A percentile compares a stretch with the other conserved stretches of the same genome.
phyloP scores from a whole-genome alignment of 2,329 filamentous ascomycete species.

The Monosporascus sp. region DNA sequence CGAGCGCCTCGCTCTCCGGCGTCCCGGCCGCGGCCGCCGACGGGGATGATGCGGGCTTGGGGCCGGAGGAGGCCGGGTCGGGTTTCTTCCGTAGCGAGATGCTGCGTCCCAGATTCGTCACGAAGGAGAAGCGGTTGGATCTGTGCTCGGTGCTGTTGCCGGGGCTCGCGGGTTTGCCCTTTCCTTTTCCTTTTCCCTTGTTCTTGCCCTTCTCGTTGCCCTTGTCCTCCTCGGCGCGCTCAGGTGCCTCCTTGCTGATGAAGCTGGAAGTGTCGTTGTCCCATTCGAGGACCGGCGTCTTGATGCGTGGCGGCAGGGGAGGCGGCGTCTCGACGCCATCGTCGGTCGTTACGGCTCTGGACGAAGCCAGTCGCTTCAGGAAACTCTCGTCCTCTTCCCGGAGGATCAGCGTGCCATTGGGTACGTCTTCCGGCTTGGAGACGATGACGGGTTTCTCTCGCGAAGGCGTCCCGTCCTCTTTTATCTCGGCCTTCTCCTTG shows the following conservation, averaged over 20 bases:
- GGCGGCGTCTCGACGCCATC: constrained; percentile 44
- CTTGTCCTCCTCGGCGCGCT: constrained; percentile 16
- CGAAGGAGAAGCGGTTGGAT: constrained; percentile 35
- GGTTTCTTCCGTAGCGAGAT: constrained; percentile 25
- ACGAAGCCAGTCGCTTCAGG: constrained; percentile 48
- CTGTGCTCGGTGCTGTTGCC: background rate
- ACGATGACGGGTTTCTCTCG: constrained; percentile 19
- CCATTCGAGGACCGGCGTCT: constrained; percentile 47
- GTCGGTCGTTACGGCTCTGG: constrained; percentile 19
- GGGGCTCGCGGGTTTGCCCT: constrained; percentile 20
- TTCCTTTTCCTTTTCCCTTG: constrained; percentile 27
- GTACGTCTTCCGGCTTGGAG: constrained; percentile 18
- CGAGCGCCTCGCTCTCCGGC: constrained; percentile 37
- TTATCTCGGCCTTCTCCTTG: constrained; percentile 22
- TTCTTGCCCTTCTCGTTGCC: constrained; percentile 22
- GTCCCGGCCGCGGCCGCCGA: constrained; percentile 32
- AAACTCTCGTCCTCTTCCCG: constrained; percentile 54
- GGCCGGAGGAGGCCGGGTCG: constrained; percentile 18
- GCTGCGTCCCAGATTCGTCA: constrained; percentile 25
- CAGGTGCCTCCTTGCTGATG: constrained; percentile 15
- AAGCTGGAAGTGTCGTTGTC: constrained; percentile 37
- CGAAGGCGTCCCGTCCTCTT: constrained; percentile 15
- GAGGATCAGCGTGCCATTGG: constrained; percentile 41
- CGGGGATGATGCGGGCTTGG: constrained; percentile 32
- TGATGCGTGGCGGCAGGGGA: constrained; percentile 50